Conservation (phyloP, 108 stramenopile genomes). For the Mediolabrus comicus region DNA sequence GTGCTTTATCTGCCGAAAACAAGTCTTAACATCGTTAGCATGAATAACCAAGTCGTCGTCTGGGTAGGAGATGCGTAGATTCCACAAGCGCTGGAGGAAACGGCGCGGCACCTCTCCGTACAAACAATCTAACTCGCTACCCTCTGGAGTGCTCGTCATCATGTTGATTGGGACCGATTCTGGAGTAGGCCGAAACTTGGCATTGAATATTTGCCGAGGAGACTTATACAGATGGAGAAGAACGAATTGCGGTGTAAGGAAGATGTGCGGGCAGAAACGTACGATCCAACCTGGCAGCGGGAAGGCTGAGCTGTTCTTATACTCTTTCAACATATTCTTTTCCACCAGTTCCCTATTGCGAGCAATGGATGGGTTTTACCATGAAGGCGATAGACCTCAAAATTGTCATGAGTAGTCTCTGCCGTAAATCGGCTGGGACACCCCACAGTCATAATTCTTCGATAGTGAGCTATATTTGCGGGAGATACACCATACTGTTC, state of each 20-base stretch:
- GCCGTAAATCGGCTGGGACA: no score
- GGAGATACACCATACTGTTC: no score
- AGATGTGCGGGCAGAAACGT: not conserved
- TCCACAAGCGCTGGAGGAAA: not conserved
- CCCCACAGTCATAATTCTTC: no score
- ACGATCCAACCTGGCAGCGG: not conserved
- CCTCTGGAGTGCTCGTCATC: conserved; percentile 8
- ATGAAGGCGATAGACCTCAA: no score
- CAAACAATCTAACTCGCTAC: not conserved
- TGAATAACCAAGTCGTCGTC: not conserved
- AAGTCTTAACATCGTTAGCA: conserved; percentile 6
- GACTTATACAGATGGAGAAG: not conserved
- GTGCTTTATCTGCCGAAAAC: conserved; percentile 6
- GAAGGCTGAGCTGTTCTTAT: not conserved
- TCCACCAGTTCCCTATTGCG: no score
- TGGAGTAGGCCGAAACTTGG: not conserved
- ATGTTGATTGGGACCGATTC: conserved; percentile 1
- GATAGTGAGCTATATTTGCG: no score
- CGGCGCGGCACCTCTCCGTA: not conserved
- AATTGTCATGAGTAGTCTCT: no score
- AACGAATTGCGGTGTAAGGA: not conserved
- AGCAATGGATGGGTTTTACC: no score
- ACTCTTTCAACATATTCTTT: no score
- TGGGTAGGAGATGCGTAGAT: conserved; percentile 1
- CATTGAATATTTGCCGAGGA: not conserved